Conservation (phyloP, 129 eudicot genomes). For the Helianthus tuberosus region DNA sequence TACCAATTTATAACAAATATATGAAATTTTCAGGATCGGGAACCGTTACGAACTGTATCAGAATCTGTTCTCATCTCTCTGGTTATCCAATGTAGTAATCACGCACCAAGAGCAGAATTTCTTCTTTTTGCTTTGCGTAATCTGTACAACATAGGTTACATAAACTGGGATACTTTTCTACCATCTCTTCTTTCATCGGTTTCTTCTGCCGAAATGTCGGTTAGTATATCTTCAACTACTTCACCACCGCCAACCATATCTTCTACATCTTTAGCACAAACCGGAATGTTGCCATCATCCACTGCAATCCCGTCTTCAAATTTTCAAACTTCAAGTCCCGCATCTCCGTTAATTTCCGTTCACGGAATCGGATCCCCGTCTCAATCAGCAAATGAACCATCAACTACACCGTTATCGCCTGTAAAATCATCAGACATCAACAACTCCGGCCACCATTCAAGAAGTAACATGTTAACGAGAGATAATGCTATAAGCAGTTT, state of each 20-base stretch:
- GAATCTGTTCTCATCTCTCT: constrained; percentile 85
- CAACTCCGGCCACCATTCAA: constrained; percentile 51
- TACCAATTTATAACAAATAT: constrained; percentile 17
- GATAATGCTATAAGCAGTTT: constrained; percentile 85
- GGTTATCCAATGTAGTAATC: constrained; percentile 88
- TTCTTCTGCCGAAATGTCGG: constrained; percentile 76
- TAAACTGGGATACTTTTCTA: constrained; percentile 89
- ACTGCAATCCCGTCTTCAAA: constrained; percentile 54
- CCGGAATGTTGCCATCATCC: constrained; percentile 64
- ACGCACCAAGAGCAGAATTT: constrained; percentile 95
- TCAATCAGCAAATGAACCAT: constrained; percentile 82
- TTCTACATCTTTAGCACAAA: constrained; percentile 68
- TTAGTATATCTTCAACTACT: constrained; percentile 51
- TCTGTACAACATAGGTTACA: constrained; percentile 73
- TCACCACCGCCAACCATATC: constrained; percentile 52
- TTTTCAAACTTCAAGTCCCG: constrained; percentile 82
- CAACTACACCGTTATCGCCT: constrained; percentile 64
- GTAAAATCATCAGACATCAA: constrained; percentile 63
- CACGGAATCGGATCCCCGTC: constrained; percentile 95
- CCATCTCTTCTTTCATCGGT: constrained; percentile 93
- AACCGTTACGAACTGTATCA: constrained; percentile 80
- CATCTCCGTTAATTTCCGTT: constrained; percentile 85
- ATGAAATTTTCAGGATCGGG: constrained; percentile 69
- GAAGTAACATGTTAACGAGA: constrained; percentile 45
- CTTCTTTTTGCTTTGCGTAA: constrained; percentile 83